These are phyloP conservation scores for Pythium scleroteichum DNA, from an alignment of 352 stramenopile genomes.

Conservation along the genomic window DNA sequence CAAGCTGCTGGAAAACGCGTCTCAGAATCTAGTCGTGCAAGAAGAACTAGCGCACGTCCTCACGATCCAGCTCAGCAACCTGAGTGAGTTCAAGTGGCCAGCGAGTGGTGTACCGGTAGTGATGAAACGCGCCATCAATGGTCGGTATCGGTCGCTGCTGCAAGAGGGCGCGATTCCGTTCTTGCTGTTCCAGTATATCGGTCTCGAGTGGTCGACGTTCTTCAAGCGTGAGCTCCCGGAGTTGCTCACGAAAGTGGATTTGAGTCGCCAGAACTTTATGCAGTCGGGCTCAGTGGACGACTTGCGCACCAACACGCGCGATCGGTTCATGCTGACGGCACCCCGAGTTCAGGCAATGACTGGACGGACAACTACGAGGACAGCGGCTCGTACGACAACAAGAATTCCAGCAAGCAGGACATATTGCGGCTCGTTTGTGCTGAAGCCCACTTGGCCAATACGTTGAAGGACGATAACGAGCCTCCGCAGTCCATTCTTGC, in stretches of 20 bases:
- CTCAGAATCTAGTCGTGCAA: constrained; percentile 4
- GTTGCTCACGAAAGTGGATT: constrained; percentile 14
- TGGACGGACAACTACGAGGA: constrained; percentile 1
- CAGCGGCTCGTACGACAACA: neutral
- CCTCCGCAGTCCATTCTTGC: constrained; percentile 2
- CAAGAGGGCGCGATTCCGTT: constrained; percentile 26
- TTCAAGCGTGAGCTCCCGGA: constrained; percentile 1
- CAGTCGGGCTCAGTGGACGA: neutral
- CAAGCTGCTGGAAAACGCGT: constrained; percentile 9
- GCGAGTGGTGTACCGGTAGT: constrained; percentile 10
- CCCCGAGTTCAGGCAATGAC: neutral
- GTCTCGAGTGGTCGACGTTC: constrained; percentile 16
- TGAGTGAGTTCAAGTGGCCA: constrained; percentile 25
- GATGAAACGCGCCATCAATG: constrained; percentile 25
- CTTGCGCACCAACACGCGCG: constrained; percentile 4
- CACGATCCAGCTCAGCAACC: constrained; percentile 20
- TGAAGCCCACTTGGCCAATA: constrained; percentile 10
- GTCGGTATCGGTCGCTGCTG: constrained; percentile 22
- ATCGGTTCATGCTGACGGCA: constrained; percentile 11
- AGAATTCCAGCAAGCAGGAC: constrained; percentile 10
- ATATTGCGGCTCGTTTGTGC: constrained; percentile 21
- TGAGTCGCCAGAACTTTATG: neutral
- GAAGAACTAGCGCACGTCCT: constrained; percentile 21
- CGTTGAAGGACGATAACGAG: neutral
- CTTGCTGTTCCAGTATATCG: constrained; percentile 28